Conservation (phyloP, 305 asterid species). For the Ajuga reptans region DNA sequence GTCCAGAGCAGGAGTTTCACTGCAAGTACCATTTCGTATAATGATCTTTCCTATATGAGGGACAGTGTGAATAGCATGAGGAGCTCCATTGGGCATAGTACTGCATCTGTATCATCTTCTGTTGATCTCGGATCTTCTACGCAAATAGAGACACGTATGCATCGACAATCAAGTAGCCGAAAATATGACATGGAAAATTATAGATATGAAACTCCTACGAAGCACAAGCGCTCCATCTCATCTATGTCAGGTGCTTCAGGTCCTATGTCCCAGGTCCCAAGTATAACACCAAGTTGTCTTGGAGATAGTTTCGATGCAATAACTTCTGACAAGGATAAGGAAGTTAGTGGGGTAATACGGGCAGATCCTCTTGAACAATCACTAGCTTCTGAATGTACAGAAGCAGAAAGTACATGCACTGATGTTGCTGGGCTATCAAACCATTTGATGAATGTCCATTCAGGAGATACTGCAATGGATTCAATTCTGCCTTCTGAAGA, state of each 20-base stretch:
- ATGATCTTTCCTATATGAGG: slow-evolving; percentile 70
- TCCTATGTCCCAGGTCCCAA: slow-evolving; percentile 42
- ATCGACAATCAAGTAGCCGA: slow-evolving; percentile 55
- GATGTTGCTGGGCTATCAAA: slow-evolving; percentile 37
- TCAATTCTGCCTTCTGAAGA: slow-evolving; percentile 41
- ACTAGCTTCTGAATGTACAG: slow-evolving; percentile 38
- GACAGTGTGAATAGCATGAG: slow-evolving; percentile 68
- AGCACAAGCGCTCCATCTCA: slow-evolving; percentile 59
- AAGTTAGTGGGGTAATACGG: slow-evolving; percentile 25
- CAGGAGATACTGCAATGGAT: slow-evolving; percentile 28
- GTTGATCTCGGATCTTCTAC: slow-evolving; percentile 65
- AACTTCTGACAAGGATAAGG: slow-evolving; percentile 32
- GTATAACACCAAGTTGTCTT: slow-evolving; percentile 39
- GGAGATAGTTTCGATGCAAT: slow-evolving; percentile 43
- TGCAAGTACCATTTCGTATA: slow-evolving; percentile 63
- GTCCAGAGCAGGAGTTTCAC: slow-evolving; percentile 73
- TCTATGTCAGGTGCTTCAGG: slow-evolving; percentile 71
- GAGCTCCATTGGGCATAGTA: slow-evolving; percentile 71
- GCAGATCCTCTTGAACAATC: slow-evolving; percentile 33
- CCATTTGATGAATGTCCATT: slow-evolving; percentile 29
- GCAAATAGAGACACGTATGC: slow-evolving; percentile 46
- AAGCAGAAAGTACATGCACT: slow-evolving; percentile 40
- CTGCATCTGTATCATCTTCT: slow-evolving; percentile 75
- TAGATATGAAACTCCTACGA: slow-evolving; percentile 40
- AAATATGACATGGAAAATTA: slow-evolving; percentile 59